Evolutionary conservation across 2,329 filamentous ascomycete species (phyloP).

Genomic region (Colletotrichum caudatum): DNA sequence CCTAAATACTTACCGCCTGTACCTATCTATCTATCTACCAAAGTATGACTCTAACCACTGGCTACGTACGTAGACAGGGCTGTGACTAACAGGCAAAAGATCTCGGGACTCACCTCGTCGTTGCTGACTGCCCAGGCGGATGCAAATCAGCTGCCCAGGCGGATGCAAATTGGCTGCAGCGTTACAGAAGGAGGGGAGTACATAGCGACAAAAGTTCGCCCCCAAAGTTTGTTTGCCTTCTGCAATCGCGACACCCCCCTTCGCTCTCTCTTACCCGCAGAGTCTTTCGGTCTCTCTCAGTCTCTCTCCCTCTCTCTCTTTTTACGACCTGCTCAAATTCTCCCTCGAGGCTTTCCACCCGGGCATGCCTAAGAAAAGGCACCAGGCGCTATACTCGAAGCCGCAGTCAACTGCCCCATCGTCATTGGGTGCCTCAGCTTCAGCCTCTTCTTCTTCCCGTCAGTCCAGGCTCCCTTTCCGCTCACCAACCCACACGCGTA

Average conservation of each 20-base stretch:
- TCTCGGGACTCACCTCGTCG: slow-evolving; percentile 16
- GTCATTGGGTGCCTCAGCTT: slow-evolving; percentile 42
- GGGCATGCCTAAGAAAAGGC: slow-evolving; percentile 75
- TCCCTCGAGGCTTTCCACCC: slow-evolving; percentile 22
- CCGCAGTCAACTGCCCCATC: slow-evolving; percentile 64
- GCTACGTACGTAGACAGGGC: neutral
- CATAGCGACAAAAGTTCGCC: slow-evolving; percentile 35
- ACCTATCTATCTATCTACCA: no score
- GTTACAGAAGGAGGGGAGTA: slow-evolving; percentile 17
- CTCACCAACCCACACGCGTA: neutral
- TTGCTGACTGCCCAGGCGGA: slow-evolving; percentile 17
- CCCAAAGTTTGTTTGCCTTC: slow-evolving; percentile 28
- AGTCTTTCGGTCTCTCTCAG: neutral
- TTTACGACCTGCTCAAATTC: neutral
- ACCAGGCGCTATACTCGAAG: slow-evolving; percentile 67
- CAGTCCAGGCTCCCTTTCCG: slow-evolving; percentile 9
- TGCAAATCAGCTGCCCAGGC: slow-evolving; percentile 15
- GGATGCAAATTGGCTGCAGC: slow-evolving; percentile 18
- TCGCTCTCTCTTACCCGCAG: neutral
- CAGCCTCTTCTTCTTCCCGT: slow-evolving; percentile 39
- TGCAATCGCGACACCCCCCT: neutral
- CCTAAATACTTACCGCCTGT: no score
- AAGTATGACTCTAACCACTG: slow-evolving; percentile 22
- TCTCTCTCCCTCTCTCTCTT: neutral
- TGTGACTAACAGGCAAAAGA: slow-evolving; percentile 33